Conservation (phyloP, 2,329 filamentous ascomycete species). For the Pyricularia pennisetigena region DNA sequence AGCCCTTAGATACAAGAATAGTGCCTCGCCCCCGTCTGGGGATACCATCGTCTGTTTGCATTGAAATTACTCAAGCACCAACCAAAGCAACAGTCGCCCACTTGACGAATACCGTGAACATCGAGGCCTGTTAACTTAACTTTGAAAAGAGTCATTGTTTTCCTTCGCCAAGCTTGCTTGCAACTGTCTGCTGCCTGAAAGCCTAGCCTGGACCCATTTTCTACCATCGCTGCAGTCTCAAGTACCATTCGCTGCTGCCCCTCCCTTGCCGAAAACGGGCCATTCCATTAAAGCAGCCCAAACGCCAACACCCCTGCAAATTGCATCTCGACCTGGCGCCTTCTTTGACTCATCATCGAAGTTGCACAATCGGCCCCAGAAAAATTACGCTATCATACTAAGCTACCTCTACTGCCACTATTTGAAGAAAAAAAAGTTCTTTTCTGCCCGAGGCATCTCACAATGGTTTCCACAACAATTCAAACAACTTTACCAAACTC, state of each 20-base stretch:
- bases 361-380: not conserved
- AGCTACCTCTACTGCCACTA: not conserved
- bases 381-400: not conserved
- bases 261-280: not conserved
- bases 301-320: constrained; percentile 4
- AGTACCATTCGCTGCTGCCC: not conserved
- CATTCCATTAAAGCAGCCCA: not conserved
- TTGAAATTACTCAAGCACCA: not conserved
- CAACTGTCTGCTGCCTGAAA: not conserved
- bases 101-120: not conserved
- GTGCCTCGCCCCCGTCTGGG: not conserved
- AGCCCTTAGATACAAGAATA: not conserved
- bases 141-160: not conserved
- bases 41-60: not conserved
- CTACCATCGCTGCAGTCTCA: not conserved
- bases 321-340: not conserved
- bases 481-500: constrained; percentile 2
- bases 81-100: not conserved
- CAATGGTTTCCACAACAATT: constrained; percentile 10
- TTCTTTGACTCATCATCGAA: constrained; percentile 8
- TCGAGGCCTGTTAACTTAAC: not conserved
- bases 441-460: constrained; percentile 2
- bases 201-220: not conserved
- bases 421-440: constrained; percentile 1
- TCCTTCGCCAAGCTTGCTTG: not conserved